phyloP scores from a whole-genome alignment of 1,284 basidiomycete genomes.

The Heterobasidion annosum region DNA sequence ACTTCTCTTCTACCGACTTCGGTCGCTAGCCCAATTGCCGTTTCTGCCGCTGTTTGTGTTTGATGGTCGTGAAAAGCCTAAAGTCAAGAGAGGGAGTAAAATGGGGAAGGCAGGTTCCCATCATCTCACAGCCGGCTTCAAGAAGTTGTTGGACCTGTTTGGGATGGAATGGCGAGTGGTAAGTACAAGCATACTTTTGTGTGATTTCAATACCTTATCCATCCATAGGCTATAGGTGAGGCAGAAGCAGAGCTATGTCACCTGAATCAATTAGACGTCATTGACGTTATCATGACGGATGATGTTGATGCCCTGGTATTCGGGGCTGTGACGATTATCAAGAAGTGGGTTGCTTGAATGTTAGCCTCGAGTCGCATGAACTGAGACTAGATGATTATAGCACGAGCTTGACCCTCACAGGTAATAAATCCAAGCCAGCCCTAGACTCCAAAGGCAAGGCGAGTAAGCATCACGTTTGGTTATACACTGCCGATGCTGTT shows the following conservation, averaged over 20 bases:
- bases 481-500: conserved; percentile 32
- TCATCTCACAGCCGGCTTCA: conserved; percentile 29
- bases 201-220: not conserved
- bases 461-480: conserved; percentile 31
- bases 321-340: conserved; percentile 24
- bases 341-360: conserved; percentile 18
- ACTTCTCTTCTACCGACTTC: conserved; percentile 31
- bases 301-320: conserved; percentile 44
- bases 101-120: conserved; percentile 37
- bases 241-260: conserved; percentile 63
- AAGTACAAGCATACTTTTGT: conserved; percentile 10
- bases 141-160: conserved; percentile 40
- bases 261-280: conserved; percentile 37
- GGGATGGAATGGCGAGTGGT: conserved; percentile 56
- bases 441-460: conserved; percentile 26
- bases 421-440: conserved; percentile 29
- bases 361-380: not conserved
- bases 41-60: conserved; percentile 62
- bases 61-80: conserved; percentile 55
- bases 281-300: conserved; percentile 60
- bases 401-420: conserved; percentile 34
- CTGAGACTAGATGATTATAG: conserved; percentile 17
- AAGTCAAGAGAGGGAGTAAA: conserved; percentile 46
- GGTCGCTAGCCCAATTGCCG: conserved; percentile 39
- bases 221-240: conserved; percentile 46